phyloP scores from a whole-genome alignment of 2,329 filamentous ascomycete species.

The Trichoderma sp. region DNA sequence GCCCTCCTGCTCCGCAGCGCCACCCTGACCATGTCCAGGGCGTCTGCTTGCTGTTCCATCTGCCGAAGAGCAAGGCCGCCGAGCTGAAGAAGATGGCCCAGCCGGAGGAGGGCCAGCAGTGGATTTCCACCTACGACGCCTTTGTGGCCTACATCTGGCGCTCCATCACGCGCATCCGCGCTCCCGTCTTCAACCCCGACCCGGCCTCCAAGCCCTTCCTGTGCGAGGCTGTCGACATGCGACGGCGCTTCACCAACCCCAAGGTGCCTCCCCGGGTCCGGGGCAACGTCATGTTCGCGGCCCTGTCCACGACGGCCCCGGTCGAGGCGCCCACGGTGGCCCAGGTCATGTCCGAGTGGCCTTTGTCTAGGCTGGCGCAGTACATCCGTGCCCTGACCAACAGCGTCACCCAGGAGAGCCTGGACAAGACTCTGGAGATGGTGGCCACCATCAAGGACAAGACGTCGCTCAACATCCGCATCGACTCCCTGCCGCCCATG shows the following conservation, averaged over 20 bases:
- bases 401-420: constrained; percentile 11
- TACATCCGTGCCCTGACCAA: constrained; percentile 10
- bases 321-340: constrained; percentile 11
- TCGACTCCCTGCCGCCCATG: constrained; percentile 16
- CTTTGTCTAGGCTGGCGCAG: constrained; percentile 8
- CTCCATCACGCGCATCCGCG: not conserved
- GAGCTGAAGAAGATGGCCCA: constrained; percentile 14
- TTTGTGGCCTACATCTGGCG: constrained; percentile 21
- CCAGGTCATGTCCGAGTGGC: constrained; percentile 18
- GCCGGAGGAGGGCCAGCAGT: constrained; percentile 5
- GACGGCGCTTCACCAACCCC: constrained; percentile 4
- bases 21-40: not conserved
- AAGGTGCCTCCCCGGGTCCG: not conserved
- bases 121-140: constrained; percentile 24
- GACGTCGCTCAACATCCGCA: not conserved
- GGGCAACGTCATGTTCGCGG: constrained; percentile 18
- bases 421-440: constrained; percentile 7
- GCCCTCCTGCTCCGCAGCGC: not conserved
- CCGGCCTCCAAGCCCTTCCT: not conserved
- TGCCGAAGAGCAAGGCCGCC: constrained; percentile 11
- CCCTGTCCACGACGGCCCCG: not conserved
- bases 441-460: constrained; percentile 11
- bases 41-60: not conserved
- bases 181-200: constrained; percentile 6
- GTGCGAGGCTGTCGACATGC: constrained; percentile 11